Percentiles rank a stretch among this genome's conserved stretches.
Conservation (phyloP, 176 grass and related monocot species). For the Oryza glaberrima region DNA sequence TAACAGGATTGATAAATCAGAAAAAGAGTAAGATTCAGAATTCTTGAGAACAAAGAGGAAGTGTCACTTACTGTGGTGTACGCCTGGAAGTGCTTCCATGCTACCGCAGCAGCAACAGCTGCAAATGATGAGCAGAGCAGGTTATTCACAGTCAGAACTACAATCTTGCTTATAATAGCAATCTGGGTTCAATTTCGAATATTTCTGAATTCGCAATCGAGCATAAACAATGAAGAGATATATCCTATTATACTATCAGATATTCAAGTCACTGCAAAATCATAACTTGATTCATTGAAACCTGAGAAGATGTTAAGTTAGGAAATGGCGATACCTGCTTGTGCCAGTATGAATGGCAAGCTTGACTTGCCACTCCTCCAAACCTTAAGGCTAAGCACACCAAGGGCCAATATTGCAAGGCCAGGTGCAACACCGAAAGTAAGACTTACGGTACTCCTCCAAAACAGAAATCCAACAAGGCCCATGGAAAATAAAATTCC, state of each 20-base stretch:
- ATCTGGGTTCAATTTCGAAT: not conserved
- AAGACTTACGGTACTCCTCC: slow-evolving; percentile 72
- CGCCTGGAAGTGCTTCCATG: slow-evolving; percentile 67
- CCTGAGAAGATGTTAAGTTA: slow-evolving; percentile 1
- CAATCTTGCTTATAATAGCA: not conserved
- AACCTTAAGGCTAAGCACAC: slow-evolving; percentile 79
- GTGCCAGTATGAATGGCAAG: slow-evolving; percentile 81
- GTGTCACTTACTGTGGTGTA: slow-evolving; percentile 60
- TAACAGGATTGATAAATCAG: slow-evolving; percentile 30
- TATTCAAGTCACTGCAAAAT: not conserved
- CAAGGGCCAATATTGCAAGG: slow-evolving; percentile 70
- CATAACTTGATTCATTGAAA: slow-evolving; percentile 14
- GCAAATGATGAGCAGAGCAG: slow-evolving; percentile 41
- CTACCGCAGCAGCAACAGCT: slow-evolving; percentile 75
- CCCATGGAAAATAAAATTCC: slow-evolving; percentile 74
- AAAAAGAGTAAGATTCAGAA: not conserved
- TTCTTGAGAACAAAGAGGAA: not conserved
- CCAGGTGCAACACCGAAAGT: slow-evolving; percentile 75
- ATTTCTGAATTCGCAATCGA: not conserved
- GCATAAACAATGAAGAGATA: not conserved
- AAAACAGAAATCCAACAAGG: slow-evolving; percentile 79
- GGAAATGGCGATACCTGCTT: slow-evolving; percentile 68
- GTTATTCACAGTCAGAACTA: slow-evolving; percentile 15
- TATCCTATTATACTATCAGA: not conserved
- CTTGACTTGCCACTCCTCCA: slow-evolving; percentile 88